Evolutionary conservation across 257 asterid genomes (phyloP).

Genomic region (Hygrophila difformis): DNA sequence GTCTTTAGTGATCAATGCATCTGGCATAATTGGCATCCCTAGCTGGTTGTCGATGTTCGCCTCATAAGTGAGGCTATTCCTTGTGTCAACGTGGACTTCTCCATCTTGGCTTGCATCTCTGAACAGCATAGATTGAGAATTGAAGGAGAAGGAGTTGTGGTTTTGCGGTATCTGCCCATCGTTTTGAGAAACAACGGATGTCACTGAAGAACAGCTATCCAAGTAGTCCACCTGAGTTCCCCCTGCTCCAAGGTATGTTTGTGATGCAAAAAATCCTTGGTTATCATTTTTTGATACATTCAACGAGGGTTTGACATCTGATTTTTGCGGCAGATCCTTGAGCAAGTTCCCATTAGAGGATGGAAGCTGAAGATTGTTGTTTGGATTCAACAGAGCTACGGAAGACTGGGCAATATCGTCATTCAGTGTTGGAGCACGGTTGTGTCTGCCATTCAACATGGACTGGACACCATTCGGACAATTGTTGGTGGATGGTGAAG

Average conservation of each 20-base stretch:
- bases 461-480: conserved; percentile 41
- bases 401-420: conserved; percentile 51
- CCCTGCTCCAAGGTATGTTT: conserved; percentile 32
- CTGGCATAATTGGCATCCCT: conserved; percentile 57
- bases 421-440: conserved; percentile 20
- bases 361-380: conserved; percentile 41
- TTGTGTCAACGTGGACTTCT: conserved; percentile 44
- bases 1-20: conserved; percentile 46
- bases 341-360: conserved; percentile 32
- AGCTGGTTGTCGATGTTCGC: conserved; percentile 47
- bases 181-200: conserved; percentile 78
- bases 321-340: conserved; percentile 41
- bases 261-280: conserved; percentile 54
- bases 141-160: conserved; percentile 57
- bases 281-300: conserved; percentile 43
- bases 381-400: conserved; percentile 33
- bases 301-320: conserved; percentile 47
- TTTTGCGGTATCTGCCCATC: conserved; percentile 50
- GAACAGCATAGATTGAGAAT: conserved; percentile 54
- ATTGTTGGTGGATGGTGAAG: conserved; percentile 76
- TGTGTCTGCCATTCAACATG: conserved; percentile 25
- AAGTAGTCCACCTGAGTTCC: conserved; percentile 69
- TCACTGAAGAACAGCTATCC: conserved; percentile 83
- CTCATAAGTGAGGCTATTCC: conserved; percentile 40
- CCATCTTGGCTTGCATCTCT: conserved; percentile 54